Conservation (phyloP, 1,139 yeast genomes). For the Blastobotrys proliferans region DNA sequence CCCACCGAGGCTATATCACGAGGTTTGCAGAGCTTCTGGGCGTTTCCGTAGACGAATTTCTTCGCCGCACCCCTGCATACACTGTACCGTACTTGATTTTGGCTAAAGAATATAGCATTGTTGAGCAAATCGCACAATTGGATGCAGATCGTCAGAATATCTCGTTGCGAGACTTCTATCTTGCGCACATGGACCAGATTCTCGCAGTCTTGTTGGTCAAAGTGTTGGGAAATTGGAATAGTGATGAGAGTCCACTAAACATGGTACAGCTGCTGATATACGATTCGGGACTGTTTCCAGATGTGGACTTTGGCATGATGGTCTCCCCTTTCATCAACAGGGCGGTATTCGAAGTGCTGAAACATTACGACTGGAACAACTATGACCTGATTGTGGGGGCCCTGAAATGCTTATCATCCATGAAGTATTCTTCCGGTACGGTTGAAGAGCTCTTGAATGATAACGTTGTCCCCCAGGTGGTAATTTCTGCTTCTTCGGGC, state of each 20-base stretch:
- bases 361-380: conserved; percentile 23
- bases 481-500: conserved; percentile 73
- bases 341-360: conserved; percentile 34
- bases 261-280: conserved; percentile 42
- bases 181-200: conserved; percentile 39
- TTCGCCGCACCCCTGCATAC: conserved; percentile 64
- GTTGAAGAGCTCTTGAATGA: conserved; percentile 18
- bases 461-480: conserved; percentile 58
- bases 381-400: conserved; percentile 20
- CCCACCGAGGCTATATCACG: conserved; percentile 51
- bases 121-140: conserved; percentile 51
- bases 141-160: conserved; percentile 25
- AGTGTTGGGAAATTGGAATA: conserved; percentile 1
- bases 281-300: conserved; percentile 28
- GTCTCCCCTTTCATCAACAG: conserved; percentile 36
- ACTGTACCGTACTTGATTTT: conserved; percentile 75
- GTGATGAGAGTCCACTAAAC: conserved; percentile 25
- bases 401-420: conserved; percentile 18
- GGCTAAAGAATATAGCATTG: conserved; percentile 56
- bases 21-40: conserved; percentile 63
- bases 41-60: conserved; percentile 56
- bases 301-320: conserved; percentile 26
- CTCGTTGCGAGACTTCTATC: conserved; percentile 23
- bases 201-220: conserved; percentile 42
- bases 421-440: conserved; percentile 13